Conservation (phyloP, 2,329 filamentous ascomycete species). For the Nemania sp. region DNA sequence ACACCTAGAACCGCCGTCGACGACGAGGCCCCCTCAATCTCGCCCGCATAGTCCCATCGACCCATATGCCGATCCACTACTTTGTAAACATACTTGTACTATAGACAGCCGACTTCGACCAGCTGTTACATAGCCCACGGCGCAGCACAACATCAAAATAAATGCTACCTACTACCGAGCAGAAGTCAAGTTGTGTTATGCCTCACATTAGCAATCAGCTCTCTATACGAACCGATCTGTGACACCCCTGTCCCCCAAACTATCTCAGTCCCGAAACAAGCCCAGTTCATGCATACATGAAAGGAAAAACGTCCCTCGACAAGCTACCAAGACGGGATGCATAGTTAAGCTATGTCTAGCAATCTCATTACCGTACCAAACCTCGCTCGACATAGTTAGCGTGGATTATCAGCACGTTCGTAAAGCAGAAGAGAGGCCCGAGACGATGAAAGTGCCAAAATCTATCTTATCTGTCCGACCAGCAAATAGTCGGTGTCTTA, state of each 20-base stretch:
- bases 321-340: not conserved
- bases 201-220: slow-evolving; percentile 10
- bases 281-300: not conserved
- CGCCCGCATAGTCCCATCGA: not conserved
- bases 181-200: not conserved
- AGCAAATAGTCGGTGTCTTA: not conserved
- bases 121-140: slow-evolving; percentile 3
- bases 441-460: not conserved
- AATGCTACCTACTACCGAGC: slow-evolving; percentile 6
- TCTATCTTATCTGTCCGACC: not conserved
- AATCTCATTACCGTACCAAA: not conserved
- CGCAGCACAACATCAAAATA: slow-evolving; percentile 8
- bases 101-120: slow-evolving; percentile 16
- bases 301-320: not conserved
- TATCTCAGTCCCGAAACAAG: slow-evolving; percentile 1
- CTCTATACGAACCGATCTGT: slow-evolving; percentile 5
- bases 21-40: slow-evolving; percentile 5
- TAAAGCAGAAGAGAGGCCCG: not conserved
- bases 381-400: not conserved
- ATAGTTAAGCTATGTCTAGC: not conserved
- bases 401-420: not conserved
- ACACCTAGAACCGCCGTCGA: slow-evolving; percentile 18
- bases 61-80: slow-evolving; percentile 1
- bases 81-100: slow-evolving; percentile 28
- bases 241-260: not conserved